Evolutionary conservation across 108 stramenopile genomes (phyloP).

Genomic region (Pinguiococcus pyrenoidosus): DNA sequence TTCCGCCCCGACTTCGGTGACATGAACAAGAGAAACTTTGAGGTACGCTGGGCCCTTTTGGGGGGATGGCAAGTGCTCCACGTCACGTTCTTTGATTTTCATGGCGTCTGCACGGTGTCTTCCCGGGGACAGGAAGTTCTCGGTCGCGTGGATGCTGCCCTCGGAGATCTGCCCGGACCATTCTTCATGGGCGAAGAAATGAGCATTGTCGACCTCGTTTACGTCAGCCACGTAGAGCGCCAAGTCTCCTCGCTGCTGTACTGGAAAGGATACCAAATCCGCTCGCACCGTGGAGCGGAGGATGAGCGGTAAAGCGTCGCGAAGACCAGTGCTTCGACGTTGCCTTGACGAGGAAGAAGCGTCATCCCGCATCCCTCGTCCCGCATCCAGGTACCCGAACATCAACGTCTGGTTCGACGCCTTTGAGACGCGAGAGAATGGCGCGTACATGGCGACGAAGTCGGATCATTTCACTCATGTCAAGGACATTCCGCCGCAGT

Average conservation of each 20-base stretch:
- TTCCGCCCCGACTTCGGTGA: conserved; percentile 34
- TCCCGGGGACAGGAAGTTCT: conserved; percentile 28
- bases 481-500: conserved; percentile 45
- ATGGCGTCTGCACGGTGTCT: too few relatives aligned
- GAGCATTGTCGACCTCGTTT: conserved; percentile 83
- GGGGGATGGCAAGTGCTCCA: too few relatives aligned
- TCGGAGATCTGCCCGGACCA: conserved; percentile 57
- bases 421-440: conserved; percentile 62
- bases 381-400: conserved; percentile 31
- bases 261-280: conserved; percentile 67
- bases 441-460: conserved; percentile 69
- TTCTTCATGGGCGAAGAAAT: conserved; percentile 78
- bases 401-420: conserved; percentile 76
- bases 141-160: conserved; percentile 52
- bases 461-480: conserved; percentile 59
- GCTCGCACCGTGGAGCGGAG: neutral
- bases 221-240: conserved; percentile 64
- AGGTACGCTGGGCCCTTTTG: too few relatives aligned
- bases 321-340: too few relatives aligned
- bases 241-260: conserved; percentile 74
- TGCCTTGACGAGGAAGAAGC: too few relatives aligned
- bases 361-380: neutral
- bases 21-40: too few relatives aligned
- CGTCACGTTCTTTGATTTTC: too few relatives aligned
- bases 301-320: neutral